Percentiles rank a stretch among this genome's conserved stretches.
phyloP scores from a whole-genome alignment of 2,329 filamentous ascomycete genomes.

The Diaporthe vaccinii region DNA sequence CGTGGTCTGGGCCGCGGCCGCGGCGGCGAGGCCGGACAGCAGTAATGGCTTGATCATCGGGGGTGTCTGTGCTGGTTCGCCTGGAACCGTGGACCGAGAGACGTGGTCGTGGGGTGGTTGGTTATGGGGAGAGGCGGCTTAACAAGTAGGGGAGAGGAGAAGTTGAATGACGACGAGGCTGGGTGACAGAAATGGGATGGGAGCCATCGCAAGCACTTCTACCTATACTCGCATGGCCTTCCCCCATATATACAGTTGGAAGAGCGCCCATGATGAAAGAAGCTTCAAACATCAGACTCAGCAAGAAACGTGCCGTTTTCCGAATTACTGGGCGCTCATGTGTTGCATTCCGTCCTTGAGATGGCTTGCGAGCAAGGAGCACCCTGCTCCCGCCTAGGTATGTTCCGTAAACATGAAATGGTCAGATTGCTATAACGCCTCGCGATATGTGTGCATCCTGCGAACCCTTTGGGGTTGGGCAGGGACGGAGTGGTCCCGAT shows the following conservation, averaged over 20 bases:
- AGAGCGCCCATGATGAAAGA: constrained; percentile 1
- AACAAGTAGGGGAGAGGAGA: not conserved
- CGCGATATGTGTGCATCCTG: not conserved
- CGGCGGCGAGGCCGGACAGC: constrained; percentile 28
- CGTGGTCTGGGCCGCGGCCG: constrained; percentile 19
- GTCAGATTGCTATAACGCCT: not conserved
- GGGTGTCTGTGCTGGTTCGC: not conserved
- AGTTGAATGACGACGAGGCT: not conserved
- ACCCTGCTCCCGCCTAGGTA: constrained; percentile 8
- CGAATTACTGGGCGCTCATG: not conserved
- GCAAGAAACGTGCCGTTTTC: constrained; percentile 17
- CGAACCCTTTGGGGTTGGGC: not conserved
- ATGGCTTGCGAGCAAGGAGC: constrained; percentile 19
- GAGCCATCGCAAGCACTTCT: not conserved
- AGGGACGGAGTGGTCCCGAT: not conserved
- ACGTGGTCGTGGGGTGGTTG: not conserved
- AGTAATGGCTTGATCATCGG: constrained; percentile 21
- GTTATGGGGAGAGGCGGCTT: not conserved
- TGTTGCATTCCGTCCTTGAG: constrained; percentile 19
- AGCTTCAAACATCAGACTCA: constrained; percentile 12
- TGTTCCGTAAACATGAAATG: constrained; percentile 7
- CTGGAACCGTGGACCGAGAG: not conserved
- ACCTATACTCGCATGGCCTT: not conserved
- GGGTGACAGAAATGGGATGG: constrained; percentile 20
- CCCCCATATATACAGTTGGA: not conserved